Conservation (phyloP, 2,329 filamentous ascomycete species). For the Coniochaeta hoffmannii region DNA sequence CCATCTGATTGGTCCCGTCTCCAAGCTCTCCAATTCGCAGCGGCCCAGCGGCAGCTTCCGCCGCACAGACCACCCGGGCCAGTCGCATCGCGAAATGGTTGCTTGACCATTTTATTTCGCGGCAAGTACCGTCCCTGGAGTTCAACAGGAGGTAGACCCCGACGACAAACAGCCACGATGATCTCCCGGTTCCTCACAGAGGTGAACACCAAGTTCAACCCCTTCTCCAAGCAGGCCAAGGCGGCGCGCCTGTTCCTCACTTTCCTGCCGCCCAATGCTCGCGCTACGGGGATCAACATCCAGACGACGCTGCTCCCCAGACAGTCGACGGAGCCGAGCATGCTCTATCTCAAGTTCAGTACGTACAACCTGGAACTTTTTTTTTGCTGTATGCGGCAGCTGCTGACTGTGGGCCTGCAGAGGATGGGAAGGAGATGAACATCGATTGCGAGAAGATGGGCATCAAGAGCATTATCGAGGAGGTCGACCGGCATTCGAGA, state of each 20-base stretch:
- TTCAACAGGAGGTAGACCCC: not conserved
- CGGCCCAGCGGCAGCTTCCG: not conserved
- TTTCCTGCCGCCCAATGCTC: constrained; percentile 72
- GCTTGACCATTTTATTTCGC: not conserved
- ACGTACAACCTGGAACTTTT: constrained; percentile 32
- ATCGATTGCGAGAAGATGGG: constrained; percentile 74
- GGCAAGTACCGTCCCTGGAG: not conserved
- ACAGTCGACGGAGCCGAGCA: constrained; percentile 58
- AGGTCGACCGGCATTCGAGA: constrained; percentile 85
- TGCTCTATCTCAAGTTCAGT: constrained; percentile 82
- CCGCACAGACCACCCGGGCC: not conserved
- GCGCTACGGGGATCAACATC: constrained; percentile 66
- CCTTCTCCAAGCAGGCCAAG: constrained; percentile 73
- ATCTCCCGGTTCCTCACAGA: constrained; percentile 82
- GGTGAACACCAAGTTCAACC: constrained; percentile 83
- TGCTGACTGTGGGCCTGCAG: constrained; percentile 33
- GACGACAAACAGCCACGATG: constrained; percentile 39
- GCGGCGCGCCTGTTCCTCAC: constrained; percentile 85
- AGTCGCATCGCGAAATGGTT: not conserved
- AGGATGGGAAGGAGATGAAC: constrained; percentile 87
- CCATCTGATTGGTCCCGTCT: too few relatives aligned
- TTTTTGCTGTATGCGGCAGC: too few relatives aligned
- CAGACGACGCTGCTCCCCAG: constrained; percentile 67
- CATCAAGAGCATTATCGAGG: constrained; percentile 79
- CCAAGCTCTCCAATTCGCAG: not conserved